Evolutionary conservation across 163 green algal genomes (phyloP).

Genomic region (Prototheca stagnorum): DNA sequence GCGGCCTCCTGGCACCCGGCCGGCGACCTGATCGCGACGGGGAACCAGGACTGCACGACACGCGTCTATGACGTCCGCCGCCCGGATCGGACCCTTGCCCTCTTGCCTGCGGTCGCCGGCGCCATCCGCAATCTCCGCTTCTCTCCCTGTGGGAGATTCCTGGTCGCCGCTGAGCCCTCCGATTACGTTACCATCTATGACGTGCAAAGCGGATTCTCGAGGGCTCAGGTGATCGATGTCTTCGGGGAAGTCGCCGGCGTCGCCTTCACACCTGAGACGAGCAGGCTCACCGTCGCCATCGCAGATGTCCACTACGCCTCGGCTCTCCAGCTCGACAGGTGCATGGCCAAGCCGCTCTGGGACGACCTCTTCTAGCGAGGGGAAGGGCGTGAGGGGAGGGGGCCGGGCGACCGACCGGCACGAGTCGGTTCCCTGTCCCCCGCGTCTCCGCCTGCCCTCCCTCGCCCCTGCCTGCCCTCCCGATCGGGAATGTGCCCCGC

Average conservation of each 20-base stretch:
- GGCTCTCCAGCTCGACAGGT: slow-evolving; percentile 53
- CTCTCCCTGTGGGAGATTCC: slow-evolving; percentile 42
- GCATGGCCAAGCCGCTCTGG: no score
- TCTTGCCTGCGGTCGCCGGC: slow-evolving; percentile 44
- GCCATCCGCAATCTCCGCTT: slow-evolving; percentile 58
- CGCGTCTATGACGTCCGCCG: slow-evolving; percentile 63
- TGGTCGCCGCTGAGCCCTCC: slow-evolving; percentile 68
- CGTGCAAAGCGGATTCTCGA: slow-evolving; percentile 15
- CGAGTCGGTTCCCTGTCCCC: no score
- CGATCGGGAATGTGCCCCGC: no score
- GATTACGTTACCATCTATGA: slow-evolving; percentile 90
- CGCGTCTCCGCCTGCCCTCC: no score
- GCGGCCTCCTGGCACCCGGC: slow-evolving; percentile 76
- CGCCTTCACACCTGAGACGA: slow-evolving; percentile 53
- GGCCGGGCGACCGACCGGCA: no score
- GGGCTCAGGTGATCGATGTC: slow-evolving; percentile 59
- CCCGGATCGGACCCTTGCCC: slow-evolving; percentile 15
- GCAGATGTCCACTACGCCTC: slow-evolving; percentile 53
- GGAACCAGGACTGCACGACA: slow-evolving; percentile 77
- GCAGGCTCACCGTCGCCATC: slow-evolving; percentile 56
- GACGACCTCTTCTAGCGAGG: no score
- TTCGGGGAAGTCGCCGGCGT: slow-evolving; percentile 82
- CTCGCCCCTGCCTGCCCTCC: no score
- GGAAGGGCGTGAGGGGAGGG: no score
- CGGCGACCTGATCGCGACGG: slow-evolving; percentile 66